Evolutionary conservation across 805 yeast genomes (phyloP).

Genomic region (Starmerella bacillaris): DNA sequence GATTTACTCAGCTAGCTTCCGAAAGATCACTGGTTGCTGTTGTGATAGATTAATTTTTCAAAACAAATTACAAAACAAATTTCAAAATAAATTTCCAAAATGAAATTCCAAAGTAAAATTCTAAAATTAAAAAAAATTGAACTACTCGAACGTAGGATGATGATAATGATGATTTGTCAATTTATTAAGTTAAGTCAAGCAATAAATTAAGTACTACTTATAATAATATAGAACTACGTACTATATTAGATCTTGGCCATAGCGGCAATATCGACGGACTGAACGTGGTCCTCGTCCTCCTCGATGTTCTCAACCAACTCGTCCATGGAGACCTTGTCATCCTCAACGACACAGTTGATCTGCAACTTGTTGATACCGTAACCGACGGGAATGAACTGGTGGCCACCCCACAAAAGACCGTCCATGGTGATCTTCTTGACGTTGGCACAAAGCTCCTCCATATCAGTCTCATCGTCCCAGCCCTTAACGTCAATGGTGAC

Average conservation of each 20-base stretch:
- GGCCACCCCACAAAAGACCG: constrained; percentile 97
- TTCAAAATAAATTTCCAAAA: too few species aligned
- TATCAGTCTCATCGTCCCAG: constrained; percentile 99
- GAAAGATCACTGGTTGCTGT: too few species aligned
- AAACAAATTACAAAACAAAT: too few species aligned
- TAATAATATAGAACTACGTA: too few species aligned
- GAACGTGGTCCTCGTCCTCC: constrained; percentile 98
- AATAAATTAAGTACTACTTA: too few species aligned
- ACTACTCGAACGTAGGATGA: too few species aligned
- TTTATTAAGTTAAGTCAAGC: too few species aligned
- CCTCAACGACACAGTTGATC: constrained; percentile 96
- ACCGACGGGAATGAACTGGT: constrained; percentile 91
- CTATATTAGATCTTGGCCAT: constrained; percentile 94
- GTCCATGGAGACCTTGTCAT: constrained; percentile 82
- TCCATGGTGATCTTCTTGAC: constrained; percentile 75
- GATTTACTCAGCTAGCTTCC: too few species aligned
- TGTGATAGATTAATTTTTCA: too few species aligned
- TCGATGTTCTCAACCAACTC: constrained; percentile 57
- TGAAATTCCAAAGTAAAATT: too few species aligned
- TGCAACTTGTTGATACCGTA: constrained; percentile 99
- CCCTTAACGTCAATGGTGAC: constrained; percentile 97
- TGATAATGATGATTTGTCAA: too few species aligned
- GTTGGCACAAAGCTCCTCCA: constrained; percentile 70
- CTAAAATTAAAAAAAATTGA: too few species aligned
- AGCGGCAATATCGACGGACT: constrained; percentile 97